Evolutionary conservation across 2,329 filamentous ascomycete genomes (phyloP).

Genomic region (Juglanconis sp.): DNA sequence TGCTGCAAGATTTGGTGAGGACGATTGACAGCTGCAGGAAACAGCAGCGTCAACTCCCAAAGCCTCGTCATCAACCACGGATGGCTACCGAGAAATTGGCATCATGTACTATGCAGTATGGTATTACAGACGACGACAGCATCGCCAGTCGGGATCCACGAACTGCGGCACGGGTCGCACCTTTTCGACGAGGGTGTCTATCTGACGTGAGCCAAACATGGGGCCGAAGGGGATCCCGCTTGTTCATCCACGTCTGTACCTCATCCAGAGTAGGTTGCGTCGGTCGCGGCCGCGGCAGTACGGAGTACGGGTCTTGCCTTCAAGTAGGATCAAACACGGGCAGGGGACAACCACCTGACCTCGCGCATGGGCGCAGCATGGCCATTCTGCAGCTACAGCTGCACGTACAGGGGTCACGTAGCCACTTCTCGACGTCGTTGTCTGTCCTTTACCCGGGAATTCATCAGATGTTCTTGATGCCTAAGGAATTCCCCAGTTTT

Average conservation of each 20-base stretch:
- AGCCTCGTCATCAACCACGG: too few relatives aligned
- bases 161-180: slow-evolving; percentile 13
- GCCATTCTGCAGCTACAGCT: slow-evolving; percentile 2
- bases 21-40: neutral
- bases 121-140: neutral
- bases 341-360: slow-evolving; percentile 11
- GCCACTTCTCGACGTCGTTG: slow-evolving; percentile 11
- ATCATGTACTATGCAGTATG: neutral
- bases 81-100: neutral
- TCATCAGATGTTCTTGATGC: too few relatives aligned
- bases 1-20: slow-evolving; percentile 2
- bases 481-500: too few relatives aligned
- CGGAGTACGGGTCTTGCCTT: slow-evolving; percentile 5
- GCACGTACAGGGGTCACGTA: slow-evolving; percentile 4
- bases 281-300: neutral
- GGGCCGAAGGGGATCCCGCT: slow-evolving; percentile 1
- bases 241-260: slow-evolving; percentile 1
- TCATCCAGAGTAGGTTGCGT: neutral
- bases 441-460: neutral
- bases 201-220: slow-evolving; percentile 17
- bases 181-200: slow-evolving; percentile 2
- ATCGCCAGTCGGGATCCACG: neutral
- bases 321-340: neutral
- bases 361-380: slow-evolving; percentile 3
- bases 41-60: neutral